phyloP scores from a whole-genome alignment of 306 rosid species.

The Ziziphus jujuba region DNA sequence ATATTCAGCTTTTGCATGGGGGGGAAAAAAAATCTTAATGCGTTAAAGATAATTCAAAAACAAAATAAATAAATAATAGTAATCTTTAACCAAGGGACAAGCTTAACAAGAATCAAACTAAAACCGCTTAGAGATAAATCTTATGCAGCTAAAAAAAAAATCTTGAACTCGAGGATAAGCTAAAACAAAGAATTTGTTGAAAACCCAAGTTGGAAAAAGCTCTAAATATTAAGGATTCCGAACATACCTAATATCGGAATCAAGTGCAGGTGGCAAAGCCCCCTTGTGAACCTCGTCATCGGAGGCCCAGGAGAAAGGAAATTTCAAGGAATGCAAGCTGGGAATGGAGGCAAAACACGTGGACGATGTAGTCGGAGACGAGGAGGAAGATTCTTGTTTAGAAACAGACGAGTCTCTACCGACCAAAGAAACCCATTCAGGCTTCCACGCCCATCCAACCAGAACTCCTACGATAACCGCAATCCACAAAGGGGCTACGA shows the following conservation, averaged over 20 bases:
- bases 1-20: not conserved
- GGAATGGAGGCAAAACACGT: slow-evolving; percentile 35
- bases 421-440: slow-evolving; percentile 69
- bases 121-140: too few relatives aligned
- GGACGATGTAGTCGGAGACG: slow-evolving; percentile 17
- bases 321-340: slow-evolving; percentile 38
- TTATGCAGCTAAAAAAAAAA: too few relatives aligned
- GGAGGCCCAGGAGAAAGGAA: slow-evolving; percentile 37
- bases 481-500: slow-evolving; percentile 73
- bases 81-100: too few relatives aligned
- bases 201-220: not conserved
- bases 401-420: slow-evolving; percentile 35
- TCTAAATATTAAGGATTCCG: not conserved
- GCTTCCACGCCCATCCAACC: slow-evolving; percentile 96
- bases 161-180: not conserved
- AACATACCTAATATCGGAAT: slow-evolving; percentile 47
- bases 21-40: too few relatives aligned
- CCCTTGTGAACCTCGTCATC: slow-evolving; percentile 21
- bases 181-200: not conserved
- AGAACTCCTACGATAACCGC: slow-evolving; percentile 72
- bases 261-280: slow-evolving; percentile 27
- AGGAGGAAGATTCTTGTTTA: slow-evolving; percentile 19
- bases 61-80: too few relatives aligned
- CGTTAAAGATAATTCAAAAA: too few relatives aligned
- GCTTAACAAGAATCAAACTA: too few relatives aligned